phyloP scores from a whole-genome alignment of 441 rosid species.

The Gossypium davidsonii region DNA sequence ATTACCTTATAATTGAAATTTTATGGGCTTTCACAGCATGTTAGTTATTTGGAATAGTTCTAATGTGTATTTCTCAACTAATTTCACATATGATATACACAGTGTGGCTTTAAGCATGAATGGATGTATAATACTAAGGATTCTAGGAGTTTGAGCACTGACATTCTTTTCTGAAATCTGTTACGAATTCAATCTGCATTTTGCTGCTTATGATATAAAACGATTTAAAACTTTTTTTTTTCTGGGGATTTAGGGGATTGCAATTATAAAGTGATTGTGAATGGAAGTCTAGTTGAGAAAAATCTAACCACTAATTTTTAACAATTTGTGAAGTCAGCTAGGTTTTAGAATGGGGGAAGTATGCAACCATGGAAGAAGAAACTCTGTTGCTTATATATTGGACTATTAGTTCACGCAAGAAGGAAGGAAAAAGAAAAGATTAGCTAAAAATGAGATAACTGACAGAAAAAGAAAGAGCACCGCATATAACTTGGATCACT shows the following conservation, averaged over 20 bases:
- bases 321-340: not conserved
- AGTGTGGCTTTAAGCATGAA: not conserved
- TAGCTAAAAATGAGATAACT: not conserved
- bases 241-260: not conserved
- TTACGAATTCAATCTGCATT: not conserved
- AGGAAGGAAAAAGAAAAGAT: not conserved
- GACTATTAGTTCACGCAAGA: not conserved
- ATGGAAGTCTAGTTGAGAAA: not conserved
- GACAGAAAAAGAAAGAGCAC: not conserved
- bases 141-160: not conserved
- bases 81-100: not conserved
- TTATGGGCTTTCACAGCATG: not conserved
- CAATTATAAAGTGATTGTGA: not conserved
- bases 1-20: not conserved
- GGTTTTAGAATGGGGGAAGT: not conserved
- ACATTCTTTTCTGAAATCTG: not conserved
- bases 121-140: not conserved
- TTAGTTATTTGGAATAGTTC: not conserved
- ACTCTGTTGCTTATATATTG: not conserved
- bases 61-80: not conserved
- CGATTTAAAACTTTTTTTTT: not conserved
- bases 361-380: not conserved
- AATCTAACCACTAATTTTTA: not conserved
- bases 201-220: not conserved
- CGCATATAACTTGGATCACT: not conserved